Conservation (phyloP, 108 stramenopile genomes). For the Mediolabrus comicus region DNA sequence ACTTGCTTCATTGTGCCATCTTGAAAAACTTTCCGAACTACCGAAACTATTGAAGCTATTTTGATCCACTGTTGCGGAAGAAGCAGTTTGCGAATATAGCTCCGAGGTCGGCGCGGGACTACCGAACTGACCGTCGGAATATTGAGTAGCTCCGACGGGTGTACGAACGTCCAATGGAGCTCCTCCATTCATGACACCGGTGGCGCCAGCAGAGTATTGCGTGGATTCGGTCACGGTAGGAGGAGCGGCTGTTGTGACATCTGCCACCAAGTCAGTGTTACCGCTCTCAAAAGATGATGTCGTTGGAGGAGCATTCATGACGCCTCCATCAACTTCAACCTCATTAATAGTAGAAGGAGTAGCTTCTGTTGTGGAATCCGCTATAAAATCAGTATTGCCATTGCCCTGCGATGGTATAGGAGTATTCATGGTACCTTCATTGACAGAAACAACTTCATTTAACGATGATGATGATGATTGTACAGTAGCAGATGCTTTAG, state of each 20-base stretch:
- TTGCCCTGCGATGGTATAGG: neutral
- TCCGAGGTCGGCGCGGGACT: too few species aligned
- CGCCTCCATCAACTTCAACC: neutral
- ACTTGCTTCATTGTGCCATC: slow-evolving; percentile 3
- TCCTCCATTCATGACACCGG: neutral
- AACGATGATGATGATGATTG: too few species aligned
- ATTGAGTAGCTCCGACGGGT: too few species aligned
- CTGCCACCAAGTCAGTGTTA: neutral
- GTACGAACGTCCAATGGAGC: neutral
- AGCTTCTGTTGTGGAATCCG: neutral
- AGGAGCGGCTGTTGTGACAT: neutral
- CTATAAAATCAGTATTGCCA: neutral
- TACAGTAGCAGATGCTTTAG: too few species aligned
- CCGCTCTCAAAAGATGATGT: neutral
- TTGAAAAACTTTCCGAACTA: neutral
- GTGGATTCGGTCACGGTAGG: neutral
- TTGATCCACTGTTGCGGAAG: neutral
- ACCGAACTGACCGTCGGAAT: too few species aligned
- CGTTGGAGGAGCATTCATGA: neutral
- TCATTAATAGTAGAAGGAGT: neutral
- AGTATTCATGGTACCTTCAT: neutral
- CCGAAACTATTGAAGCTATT: neutral
- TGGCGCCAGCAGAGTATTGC: neutral
- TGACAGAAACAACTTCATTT: neutral
- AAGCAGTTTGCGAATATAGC: neutral